Conservation (phyloP, 1,139 yeast species). For the Candida tropicalis region DNA sequence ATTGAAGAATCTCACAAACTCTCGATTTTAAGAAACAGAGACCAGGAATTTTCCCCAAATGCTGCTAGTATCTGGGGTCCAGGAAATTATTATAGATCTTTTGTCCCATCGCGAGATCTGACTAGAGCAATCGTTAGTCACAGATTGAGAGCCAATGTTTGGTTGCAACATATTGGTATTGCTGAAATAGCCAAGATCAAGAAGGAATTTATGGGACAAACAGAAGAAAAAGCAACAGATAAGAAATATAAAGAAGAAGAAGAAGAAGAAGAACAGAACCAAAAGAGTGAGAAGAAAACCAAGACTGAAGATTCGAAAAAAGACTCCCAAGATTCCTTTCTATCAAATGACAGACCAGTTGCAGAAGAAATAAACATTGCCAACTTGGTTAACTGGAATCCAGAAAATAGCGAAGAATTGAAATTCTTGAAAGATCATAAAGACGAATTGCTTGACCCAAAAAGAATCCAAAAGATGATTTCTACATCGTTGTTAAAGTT, state of each 20-base stretch:
- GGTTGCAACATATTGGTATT: constrained; percentile 78
- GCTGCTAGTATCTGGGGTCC: constrained; percentile 21
- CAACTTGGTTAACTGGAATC: constrained; percentile 42
- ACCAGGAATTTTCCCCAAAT: constrained; percentile 13
- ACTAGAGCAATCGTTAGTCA: constrained; percentile 66
- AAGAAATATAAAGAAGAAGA: constrained; percentile 16
- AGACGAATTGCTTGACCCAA: constrained; percentile 29
- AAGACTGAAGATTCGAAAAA: constrained; percentile 11
- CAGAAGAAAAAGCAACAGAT: constrained; percentile 12
- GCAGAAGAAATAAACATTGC: constrained; percentile 29
- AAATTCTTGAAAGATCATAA: constrained; percentile 31
- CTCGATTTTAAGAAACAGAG: constrained; percentile 18
- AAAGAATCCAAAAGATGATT: constrained; percentile 51
- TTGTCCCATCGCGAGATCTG: constrained; percentile 82
- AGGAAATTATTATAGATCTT: constrained; percentile 60
- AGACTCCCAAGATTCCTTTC: constrained; percentile 10
- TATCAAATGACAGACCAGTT: constrained; percentile 10
- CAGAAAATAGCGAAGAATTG: constrained; percentile 29
- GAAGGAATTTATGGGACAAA: constrained; percentile 24
- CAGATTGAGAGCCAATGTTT: constrained; percentile 65
- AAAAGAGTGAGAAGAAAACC: constrained; percentile 12
- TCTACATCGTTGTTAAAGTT: constrained; percentile 58
- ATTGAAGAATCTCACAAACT: constrained; percentile 4
- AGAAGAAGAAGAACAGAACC: constrained; percentile 11
- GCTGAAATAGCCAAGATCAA: constrained; percentile 47